A percentile compares a stretch with the other conserved stretches of the same genome.
These are phyloP conservation scores for Suhomyces bokatorum DNA, from an alignment of 1,139 yeast genomes.

Conservation along the genomic window DNA sequence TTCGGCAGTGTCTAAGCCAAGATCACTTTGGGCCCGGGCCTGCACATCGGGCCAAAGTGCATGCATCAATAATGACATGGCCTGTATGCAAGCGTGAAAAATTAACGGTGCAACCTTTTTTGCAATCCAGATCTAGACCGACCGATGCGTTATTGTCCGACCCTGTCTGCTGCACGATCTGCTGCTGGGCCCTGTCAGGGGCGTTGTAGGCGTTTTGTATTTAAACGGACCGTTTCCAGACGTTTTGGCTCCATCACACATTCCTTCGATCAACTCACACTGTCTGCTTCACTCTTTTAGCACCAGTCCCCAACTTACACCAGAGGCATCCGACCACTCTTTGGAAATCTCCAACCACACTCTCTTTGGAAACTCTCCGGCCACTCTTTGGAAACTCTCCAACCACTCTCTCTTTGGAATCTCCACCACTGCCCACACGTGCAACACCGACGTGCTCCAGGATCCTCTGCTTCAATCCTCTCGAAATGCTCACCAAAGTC, in stretches of 20 bases:
- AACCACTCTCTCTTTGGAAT: not conserved
- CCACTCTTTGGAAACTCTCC: not conserved
- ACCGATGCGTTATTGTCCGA: too few relatives aligned
- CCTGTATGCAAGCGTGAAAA: constrained; percentile 1
- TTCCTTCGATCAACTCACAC: not conserved
- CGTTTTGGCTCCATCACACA: not conserved
- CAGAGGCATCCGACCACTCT: too few relatives aligned
- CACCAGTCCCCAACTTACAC: not conserved
- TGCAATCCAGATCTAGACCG: constrained; percentile 10
- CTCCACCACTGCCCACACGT: not conserved
- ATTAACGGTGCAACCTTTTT: constrained; percentile 8
- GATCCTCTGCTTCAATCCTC: not conserved
- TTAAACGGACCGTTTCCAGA: not conserved
- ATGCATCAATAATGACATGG: constrained; percentile 3
- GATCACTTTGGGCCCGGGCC: not conserved
- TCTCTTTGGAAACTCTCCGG: not conserved
- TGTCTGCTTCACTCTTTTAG: constrained; percentile 7
- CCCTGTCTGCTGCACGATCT: too few relatives aligned
- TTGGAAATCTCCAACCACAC: not conserved
- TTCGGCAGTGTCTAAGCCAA: too few relatives aligned
- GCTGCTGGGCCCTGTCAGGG: not conserved
- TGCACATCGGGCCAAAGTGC: not conserved
- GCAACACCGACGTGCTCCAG: not conserved
- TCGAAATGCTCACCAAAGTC: constrained; percentile 17
- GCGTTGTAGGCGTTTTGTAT: not conserved